Evolutionary conservation across 345 rosid species (phyloP).

Genomic region (Citrus unshiu): DNA sequence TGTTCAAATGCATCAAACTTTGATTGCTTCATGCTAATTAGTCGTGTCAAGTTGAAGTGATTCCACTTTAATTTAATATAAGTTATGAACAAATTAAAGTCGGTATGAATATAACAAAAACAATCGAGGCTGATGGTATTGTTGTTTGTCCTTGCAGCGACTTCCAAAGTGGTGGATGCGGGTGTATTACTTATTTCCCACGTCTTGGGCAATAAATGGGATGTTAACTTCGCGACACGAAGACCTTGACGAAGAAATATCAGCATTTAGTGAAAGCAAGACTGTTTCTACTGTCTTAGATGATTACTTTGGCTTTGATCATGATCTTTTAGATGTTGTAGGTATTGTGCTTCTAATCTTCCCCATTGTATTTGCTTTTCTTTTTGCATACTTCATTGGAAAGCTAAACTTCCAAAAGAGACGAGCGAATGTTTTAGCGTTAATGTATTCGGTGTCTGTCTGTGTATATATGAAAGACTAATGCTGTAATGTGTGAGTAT

Average conservation of each 20-base stretch:
- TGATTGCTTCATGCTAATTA: no score
- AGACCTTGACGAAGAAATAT: conserved; percentile 4
- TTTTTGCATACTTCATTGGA: conserved; percentile 25
- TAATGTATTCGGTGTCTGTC: no score
- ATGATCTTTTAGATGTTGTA: conserved; percentile 17
- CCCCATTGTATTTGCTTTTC: conserved; percentile 18
- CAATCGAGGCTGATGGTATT: not conserved
- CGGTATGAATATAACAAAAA: no score
- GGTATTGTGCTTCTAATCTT: conserved; percentile 19
- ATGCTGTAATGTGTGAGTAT: no score
- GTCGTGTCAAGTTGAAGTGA: no score
- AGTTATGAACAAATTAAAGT: no score
- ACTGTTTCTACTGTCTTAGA: no score
- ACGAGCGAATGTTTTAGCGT: not conserved
- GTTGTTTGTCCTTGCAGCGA: not conserved
- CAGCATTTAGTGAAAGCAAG: conserved; percentile 3
- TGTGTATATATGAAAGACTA: no score
- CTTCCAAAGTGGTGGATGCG: conserved; percentile 39
- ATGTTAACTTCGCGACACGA: conserved; percentile 21
- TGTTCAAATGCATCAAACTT: not conserved
- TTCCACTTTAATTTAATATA: no score
- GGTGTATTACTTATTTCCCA: conserved; percentile 30
- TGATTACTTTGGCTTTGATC: conserved; percentile 25
- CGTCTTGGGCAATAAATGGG: conserved; percentile 34
- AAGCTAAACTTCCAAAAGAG: conserved; percentile 31